A percentile compares a stretch with the other conserved stretches of the same genome.
These are phyloP conservation scores for Amoebophrya sp. DNA, from an alignment of 169 alveolate genomes.

Conservation along the genomic window DNA sequence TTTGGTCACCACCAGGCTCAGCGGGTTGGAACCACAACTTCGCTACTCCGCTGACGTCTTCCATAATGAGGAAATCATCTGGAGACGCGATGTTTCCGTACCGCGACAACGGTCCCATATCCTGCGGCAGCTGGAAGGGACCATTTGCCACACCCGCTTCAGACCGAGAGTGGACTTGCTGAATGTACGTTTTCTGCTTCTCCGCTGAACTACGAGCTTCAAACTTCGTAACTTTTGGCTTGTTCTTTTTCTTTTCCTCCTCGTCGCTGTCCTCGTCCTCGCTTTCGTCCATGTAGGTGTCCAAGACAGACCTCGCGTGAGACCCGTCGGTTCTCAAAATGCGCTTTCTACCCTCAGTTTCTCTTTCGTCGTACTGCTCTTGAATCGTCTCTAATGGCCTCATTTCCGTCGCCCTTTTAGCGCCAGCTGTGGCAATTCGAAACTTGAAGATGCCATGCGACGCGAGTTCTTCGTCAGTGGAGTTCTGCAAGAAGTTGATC, in stretches of 20 bases:
- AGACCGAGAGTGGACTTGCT: neutral
- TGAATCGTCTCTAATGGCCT: neutral
- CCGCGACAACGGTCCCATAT: neutral
- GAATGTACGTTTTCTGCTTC: neutral
- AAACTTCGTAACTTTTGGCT: neutral
- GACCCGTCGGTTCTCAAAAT: neutral
- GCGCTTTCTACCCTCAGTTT: neutral
- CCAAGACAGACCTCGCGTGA: neutral
- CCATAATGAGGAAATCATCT: neutral
- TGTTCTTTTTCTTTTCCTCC: neutral
- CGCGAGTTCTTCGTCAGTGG: neutral
- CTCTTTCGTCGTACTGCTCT: neutral
- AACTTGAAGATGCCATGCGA: neutral
- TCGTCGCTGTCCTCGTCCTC: neutral
- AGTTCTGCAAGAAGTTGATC: neutral
- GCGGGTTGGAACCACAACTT: neutral
- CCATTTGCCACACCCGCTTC: neutral
- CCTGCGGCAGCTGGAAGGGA: neutral
- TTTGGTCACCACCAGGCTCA: neutral
- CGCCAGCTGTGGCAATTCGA: neutral
- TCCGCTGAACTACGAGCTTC: neutral
- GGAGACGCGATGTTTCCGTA: neutral
- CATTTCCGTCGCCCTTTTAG: neutral
- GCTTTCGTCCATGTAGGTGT: slow-evolving; percentile 16
- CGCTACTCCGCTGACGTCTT: neutral